A percentile compares a stretch with the other conserved stretches of the same genome.
These are phyloP conservation scores for Corrigiola litoralis DNA, from an alignment of 179 eudicot species.

Conservation along the genomic window DNA sequence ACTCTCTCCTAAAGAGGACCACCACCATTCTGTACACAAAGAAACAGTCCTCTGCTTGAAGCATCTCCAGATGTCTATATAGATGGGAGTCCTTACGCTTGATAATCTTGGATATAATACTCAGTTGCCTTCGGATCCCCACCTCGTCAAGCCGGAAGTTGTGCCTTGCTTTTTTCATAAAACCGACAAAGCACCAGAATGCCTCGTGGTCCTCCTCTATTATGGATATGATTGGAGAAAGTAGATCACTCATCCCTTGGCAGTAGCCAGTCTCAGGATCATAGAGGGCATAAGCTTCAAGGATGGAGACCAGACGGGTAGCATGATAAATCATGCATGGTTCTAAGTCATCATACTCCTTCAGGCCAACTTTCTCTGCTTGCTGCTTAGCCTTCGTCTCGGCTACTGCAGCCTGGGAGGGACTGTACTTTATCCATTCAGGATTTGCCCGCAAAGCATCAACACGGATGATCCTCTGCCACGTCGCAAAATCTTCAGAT, in stretches of 20 bases:
- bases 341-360: conserved; percentile 74
- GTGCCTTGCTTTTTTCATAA: conserved; percentile 91
- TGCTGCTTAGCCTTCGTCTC: conserved; percentile 61
- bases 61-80: conserved; percentile 71
- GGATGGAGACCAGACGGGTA: conserved; percentile 78
- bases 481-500: conserved; percentile 68
- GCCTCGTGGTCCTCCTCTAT: conserved; percentile 81
- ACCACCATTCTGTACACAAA: conserved; percentile 95
- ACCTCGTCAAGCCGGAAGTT: conserved; percentile 87
- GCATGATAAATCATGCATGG: conserved; percentile 74
- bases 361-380: conserved; percentile 74
- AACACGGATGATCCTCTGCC: conserved; percentile 89
- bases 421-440: conserved; percentile 61
- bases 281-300: conserved; percentile 83
- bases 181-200: conserved; percentile 95
- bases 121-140: conserved; percentile 78
- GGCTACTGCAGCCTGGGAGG: conserved; percentile 62
- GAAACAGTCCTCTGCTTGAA: conserved; percentile 89
- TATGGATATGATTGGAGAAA: conserved; percentile 72
- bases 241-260: conserved; percentile 97
- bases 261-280: conserved; percentile 91
- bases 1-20: conserved; percentile 78
- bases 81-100: conserved; percentile 78
- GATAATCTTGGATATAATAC: conserved; percentile 68
- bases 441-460: conserved; percentile 86